Conservation (phyloP, 495 filamentous ascomycete genomes). For the Terfezia claveryi region DNA sequence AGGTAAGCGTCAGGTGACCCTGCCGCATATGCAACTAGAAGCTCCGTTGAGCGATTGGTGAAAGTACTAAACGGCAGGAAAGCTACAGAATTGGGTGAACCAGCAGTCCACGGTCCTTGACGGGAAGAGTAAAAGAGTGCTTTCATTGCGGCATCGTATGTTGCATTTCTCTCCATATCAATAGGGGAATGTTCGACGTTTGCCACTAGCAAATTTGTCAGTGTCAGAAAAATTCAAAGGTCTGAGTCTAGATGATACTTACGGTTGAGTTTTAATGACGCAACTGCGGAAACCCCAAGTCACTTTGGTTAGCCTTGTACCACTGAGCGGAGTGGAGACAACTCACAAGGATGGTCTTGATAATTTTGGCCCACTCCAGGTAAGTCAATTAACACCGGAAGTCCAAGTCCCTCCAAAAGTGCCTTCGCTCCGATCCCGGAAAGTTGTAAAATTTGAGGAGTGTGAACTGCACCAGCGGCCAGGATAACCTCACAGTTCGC, state of each 20-base stretch:
- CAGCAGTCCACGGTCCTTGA: slow-evolving; percentile 11
- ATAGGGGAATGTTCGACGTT: slow-evolving; percentile 13
- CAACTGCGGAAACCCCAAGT: too few relatives aligned
- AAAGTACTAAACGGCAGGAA: slow-evolving; percentile 18
- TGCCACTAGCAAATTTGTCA: slow-evolving; percentile 2
- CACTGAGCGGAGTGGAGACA: too few relatives aligned
- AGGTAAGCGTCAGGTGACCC: slow-evolving; percentile 11
- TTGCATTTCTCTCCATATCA: slow-evolving; percentile 22
- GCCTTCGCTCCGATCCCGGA: slow-evolving; percentile 26
- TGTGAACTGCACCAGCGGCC: slow-evolving; percentile 24
- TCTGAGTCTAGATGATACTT: too few relatives aligned
- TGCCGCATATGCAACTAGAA: slow-evolving; percentile 2
- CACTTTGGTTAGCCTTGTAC: too few relatives aligned
- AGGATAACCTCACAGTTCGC: slow-evolving; percentile 28
- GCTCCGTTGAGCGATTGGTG: slow-evolving; percentile 1
- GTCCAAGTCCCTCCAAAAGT: slow-evolving; percentile 21
- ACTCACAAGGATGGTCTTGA: slow-evolving; percentile 24
- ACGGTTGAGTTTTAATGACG: too few relatives aligned
- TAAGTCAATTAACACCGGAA: slow-evolving; percentile 25
- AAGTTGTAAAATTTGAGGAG: slow-evolving; percentile 26
- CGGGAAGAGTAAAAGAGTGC: slow-evolving; percentile 22
- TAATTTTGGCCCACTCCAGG: slow-evolving; percentile 31
- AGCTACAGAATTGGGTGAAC: slow-evolving; percentile 7
- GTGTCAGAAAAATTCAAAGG: too few relatives aligned
- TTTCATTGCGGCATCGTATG: slow-evolving; percentile 24